Evolutionary conservation across 306 rosid species (phyloP), one percentile per base, ranked within the genome.

Genomic region (Citrullus amarus): DNA sequence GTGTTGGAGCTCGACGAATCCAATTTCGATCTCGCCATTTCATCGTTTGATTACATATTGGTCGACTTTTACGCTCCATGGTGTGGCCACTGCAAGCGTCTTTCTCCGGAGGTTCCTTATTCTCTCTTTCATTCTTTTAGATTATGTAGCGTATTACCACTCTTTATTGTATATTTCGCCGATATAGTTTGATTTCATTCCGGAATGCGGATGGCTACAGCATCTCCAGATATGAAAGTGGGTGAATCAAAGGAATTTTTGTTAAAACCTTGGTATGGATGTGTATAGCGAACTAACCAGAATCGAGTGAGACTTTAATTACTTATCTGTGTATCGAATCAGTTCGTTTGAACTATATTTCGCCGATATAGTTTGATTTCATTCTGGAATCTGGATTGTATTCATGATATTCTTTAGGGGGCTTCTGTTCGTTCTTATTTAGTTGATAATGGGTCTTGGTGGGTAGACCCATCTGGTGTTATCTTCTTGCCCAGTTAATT

Each of bases 41-140:
- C 97, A 0, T 58, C 96, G 51, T 89, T 92, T 80, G 98, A 92
- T 81, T 87, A 78, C 76, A 84, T 95, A 79, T 78, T 95, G 80
- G 93, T 95, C 68, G 99, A 95, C 61, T 95, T 95, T 82, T 90
- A 92, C 82, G 99, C 98, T 60, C 99, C 99, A 9, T 95, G 97
- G 99, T 95, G 99, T 73, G 96, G 93, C 74, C 99, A 95, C 91
- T 92, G 99, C 96, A 95, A 92, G 84, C 96, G 98, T 78, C 99
- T 95, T 74, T 81, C 96, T 82, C 99, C 97, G 28, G 97, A 92
- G 97, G 97, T 95, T 63, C 17, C 79, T 43, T 46, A 58, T 22
- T 75, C 28, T 28, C 60, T 50, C 18, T 28, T 50, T 15, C 39
- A 28, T 72, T 51, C 25, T 25, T 28, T 5, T 72, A 28, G n/a